Base-by-base conservation (phyloP, 345 rosid genomes). In the Abelmoschus esculentus region DNA sequence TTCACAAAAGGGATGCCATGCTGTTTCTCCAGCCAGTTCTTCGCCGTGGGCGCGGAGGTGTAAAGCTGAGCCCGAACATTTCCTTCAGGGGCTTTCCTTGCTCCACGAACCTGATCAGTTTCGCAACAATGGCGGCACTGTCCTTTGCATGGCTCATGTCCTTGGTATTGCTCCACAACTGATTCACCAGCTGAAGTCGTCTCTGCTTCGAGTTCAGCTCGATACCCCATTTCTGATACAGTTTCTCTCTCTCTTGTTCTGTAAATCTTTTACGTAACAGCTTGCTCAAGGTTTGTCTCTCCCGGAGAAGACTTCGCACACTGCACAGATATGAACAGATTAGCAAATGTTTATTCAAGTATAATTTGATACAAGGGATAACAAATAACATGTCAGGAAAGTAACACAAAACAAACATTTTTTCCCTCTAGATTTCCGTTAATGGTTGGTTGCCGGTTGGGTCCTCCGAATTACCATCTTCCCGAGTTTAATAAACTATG, bases 11-110 rank as follows among this genome's bases (percentile, higher is more conserved):
- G 58, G 88, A 73, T 52, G 83, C 74, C 84, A 73, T 89, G 86
- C 90, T 84, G 81, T 83, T 76, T 59, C 83, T 84, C 98, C 98
- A 91, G 52, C 89, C 84, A 54, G 91, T 88, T 79, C 82, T 86
- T 56, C 88, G 76, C 70, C 79, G 80, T 47, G 81, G 61, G 60
- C 76, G 76, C 2, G 89, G 84, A 29, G 92, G 87, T 8, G 92
- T 81, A 81, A 95, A 91, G 82, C 92, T 91, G 61, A 95, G 90
- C 5, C 99, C 96, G 53, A 91, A 87, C 96, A 88, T 89, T 77
- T 86, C 95, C 80, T 91, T 91, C 52, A 87, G 82, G 26, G 86
- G 91, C 36, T 81, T 79, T 40, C 96, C 99, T 68, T 91, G 93
- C 70, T 88, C 97, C 15, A 84, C 85, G 56, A 95, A 88, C 78